Base-by-base conservation (phyloP, 1,139 yeast genomes). In the Hyphopichia wangnamkhiaoensis region DNA sequence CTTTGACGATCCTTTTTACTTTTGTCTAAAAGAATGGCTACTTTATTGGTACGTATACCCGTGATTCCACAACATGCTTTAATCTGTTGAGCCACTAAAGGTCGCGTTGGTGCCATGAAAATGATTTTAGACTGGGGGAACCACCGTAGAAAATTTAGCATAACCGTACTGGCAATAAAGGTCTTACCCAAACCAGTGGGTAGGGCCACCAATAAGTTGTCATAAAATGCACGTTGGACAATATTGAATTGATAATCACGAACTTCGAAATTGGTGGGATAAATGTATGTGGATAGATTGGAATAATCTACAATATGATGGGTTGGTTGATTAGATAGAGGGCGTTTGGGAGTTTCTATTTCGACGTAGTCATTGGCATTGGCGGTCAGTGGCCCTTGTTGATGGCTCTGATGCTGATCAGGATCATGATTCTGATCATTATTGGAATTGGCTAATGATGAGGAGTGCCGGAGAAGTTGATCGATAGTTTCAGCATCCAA, bases 131-230 rank as follows among this genome's bases (percentile, higher is more conserved):
- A 80, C 12, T 66, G 62, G 7, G 78, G 79, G 36, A 83, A 86
- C 98, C 98, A 94, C 37, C 95, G 67, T 50, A 78, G 82, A 63
- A 78, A 94, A 56, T 94, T 94, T 41, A 91, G 71, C 89, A 94
- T 94, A 21, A 93, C 94, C 0, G 96, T 84, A 31, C 95, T 82
- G 2, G 98, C 98, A 53, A 94, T 90, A 49, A 94, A 90, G 0
- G 99, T 94, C 63, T 94, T 94, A 34, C 99, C 99, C 59, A 91
- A 72, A 49, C 99, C 99, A 0, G 99, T 94, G 0, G 99, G 99
- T 20, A 94, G 75, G 0, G 98, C 96, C 51, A 95, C 93, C 31
- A 94, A 66, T 3, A 84, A 61, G 55, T 94, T 94, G 46, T 82
- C 74, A 53, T 77, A 82, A 36, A 94, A 67, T 0, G 97, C 84